phyloP scores from a whole-genome alignment of 345 rosid species.

The Zanthoxylum bungeanum region DNA sequence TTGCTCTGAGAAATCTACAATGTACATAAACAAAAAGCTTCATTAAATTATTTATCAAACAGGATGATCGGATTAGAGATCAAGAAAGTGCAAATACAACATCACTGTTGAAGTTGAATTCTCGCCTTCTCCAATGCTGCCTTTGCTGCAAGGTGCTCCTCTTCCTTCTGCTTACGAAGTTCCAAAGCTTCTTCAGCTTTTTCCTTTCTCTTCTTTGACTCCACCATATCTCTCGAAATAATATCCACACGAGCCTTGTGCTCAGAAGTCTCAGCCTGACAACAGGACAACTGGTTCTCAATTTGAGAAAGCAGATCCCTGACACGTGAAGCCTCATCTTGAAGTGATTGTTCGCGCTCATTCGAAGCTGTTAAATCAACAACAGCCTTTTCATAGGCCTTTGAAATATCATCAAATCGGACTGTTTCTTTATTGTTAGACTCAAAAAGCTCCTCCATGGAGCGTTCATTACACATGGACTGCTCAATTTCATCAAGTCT shows the following conservation, averaged over 20 bases:
- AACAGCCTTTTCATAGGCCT: conserved; percentile 24
- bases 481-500: conserved; percentile 16
- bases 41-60: neutral
- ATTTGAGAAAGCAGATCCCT: conserved; percentile 24
- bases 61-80: neutral
- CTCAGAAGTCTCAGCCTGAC: conserved; percentile 35
- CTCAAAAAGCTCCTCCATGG: conserved; percentile 25
- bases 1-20: neutral
- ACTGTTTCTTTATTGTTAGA: conserved; percentile 20
- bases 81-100: neutral
- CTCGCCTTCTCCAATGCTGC: conserved; percentile 25
- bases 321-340: conserved; percentile 20
- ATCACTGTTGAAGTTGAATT: conserved; percentile 12
- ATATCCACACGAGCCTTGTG: conserved; percentile 16
- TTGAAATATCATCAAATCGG: conserved; percentile 27
- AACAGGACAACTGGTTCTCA: conserved; percentile 26
- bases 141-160: conserved; percentile 17
- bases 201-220: conserved; percentile 28
- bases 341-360: conserved; percentile 17
- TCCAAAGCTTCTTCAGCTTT: conserved; percentile 16
- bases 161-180: conserved; percentile 16
- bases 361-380: conserved; percentile 23
- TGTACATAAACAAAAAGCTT: neutral
- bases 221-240: conserved; percentile 20
- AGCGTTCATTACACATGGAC: conserved; percentile 1